Percentiles rank a stretch among this genome's conserved stretches.
Conservation (phyloP, 495 filamentous ascomycete species). For the Aspergillus nanangensis region DNA sequence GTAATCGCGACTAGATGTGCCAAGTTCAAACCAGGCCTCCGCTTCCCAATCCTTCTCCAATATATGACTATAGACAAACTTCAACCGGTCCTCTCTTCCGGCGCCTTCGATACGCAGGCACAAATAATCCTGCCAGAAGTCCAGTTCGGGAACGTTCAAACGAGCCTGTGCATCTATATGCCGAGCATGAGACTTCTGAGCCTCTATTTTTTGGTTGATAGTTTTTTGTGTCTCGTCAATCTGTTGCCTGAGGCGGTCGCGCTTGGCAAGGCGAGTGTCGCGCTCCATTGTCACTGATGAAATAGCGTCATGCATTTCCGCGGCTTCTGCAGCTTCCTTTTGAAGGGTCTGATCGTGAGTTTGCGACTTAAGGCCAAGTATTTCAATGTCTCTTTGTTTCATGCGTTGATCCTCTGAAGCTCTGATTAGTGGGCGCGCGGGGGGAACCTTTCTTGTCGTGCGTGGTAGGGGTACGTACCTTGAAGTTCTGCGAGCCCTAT, state of each 20-base stretch:
- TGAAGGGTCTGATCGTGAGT: slow-evolving; percentile 74
- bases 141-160: slow-evolving; percentile 84
- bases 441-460: neutral
- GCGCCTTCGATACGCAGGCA: slow-evolving; percentile 87
- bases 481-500: slow-evolving; percentile 86
- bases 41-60: slow-evolving; percentile 78
- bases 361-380: slow-evolving; percentile 68
- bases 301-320: slow-evolving; percentile 83
- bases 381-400: slow-evolving; percentile 83
- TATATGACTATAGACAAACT: slow-evolving; percentile 87
- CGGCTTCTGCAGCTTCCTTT: slow-evolving; percentile 82
- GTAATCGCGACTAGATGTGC: slow-evolving; percentile 76
- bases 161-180: slow-evolving; percentile 74
- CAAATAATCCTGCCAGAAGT: slow-evolving; percentile 92
- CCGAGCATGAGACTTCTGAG: slow-evolving; percentile 56
- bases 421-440: slow-evolving; percentile 13
- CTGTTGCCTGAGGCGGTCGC: slow-evolving; percentile 70
- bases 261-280: slow-evolving; percentile 66
- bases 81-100: slow-evolving; percentile 76
- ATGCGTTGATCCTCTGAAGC: slow-evolving; percentile 79
- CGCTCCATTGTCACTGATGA: slow-evolving; percentile 67
- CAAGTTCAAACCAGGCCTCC: slow-evolving; percentile 91
- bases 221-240: slow-evolving; percentile 72
- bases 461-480: slow-evolving; percentile 49
- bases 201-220: slow-evolving; percentile 56